Evolutionary conservation across 1,139 yeast species (phyloP), one percentile per base, ranked within the genome.

Genomic region (Diutina sp.): DNA sequence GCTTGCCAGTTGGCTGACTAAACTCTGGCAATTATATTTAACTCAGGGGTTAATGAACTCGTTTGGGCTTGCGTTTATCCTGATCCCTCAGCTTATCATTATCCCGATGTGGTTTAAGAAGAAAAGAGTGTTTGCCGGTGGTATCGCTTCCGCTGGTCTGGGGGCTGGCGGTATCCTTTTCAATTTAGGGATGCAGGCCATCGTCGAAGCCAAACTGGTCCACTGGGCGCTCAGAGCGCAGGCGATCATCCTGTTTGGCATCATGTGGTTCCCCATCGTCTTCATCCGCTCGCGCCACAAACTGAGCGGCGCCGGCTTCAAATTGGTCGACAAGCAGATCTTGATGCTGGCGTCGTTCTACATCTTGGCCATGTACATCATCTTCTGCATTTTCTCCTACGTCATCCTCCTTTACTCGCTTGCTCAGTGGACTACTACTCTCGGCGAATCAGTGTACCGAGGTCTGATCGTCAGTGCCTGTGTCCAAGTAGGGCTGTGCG

Each of bases 151-250:
- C 0, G 77, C 83, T 1, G 88, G 89, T 0, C 76, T 86, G 1
- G 83, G 87, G 8, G 67, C 77, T 6, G 90, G 89, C 1, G 90
- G 90, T 2, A 75, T 85, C 45, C 68, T 70, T 61, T 79, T 69
- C 59, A 72, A 69, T 57, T 63, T 72, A 58, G 74, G 68, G n/a
- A 71, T 72, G 74, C 73, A 72, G 58, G 65, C 63, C 52, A 64
- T 73, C 9, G 68, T 70, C n/a, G 64, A 70, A 53, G 58, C 56
- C 1, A 63, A 61, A 18, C 60, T 64, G 29, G 74, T 70, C 4
- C 67, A 55, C 70, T 81, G 63, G 86, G 87, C 58, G 65, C 75
- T 67, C 68, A 69, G 62, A 71, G 69, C 56, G 45, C 76, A 63
- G 68, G 67, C 71, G 54, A 73, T 73, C 28, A 70, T 73, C 52